phyloP scores from a whole-genome alignment of 306 rosid genomes.

The Cucurbita argyrosperma region DNA sequence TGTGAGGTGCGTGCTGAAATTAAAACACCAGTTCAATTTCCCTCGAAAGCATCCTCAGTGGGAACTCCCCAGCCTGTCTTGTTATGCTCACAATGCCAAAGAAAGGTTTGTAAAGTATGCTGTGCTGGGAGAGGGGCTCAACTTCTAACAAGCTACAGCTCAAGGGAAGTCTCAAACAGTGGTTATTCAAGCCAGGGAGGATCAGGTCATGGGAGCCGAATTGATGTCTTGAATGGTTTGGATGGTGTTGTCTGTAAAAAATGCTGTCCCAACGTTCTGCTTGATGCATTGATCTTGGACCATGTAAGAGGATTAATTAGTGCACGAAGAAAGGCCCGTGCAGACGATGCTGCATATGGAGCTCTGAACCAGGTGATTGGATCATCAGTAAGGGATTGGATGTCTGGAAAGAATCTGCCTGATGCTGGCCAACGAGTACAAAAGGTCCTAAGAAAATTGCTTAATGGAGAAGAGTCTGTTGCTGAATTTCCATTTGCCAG shows the following conservation, averaged over 20 bases:
- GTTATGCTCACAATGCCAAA: constrained; percentile 75
- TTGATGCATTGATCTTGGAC: constrained; percentile 74
- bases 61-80: constrained; percentile 32
- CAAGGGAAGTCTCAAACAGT: constrained; percentile 46
- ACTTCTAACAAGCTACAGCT: constrained; percentile 43
- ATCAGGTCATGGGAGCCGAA: constrained; percentile 36
- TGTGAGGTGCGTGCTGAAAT: constrained; percentile 83
- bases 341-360: constrained; percentile 46
- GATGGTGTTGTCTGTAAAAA: constrained; percentile 68
- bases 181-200: constrained; percentile 50
- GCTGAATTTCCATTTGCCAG: constrained; percentile 92
- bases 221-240: constrained; percentile 47
- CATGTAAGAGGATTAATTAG: constrained; percentile 68
- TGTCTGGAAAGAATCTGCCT: constrained; percentile 25
- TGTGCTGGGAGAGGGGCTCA: constrained; percentile 95
- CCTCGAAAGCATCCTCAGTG: constrained; percentile 21
- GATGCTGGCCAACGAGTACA: constrained; percentile 20
- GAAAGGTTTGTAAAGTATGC: constrained; percentile 80
- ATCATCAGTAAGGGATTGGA: constrained; percentile 33
- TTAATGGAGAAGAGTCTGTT: constrained; percentile 61
- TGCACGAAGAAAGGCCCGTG: constrained; percentile 56
- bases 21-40: constrained; percentile 15
- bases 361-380: constrained; percentile 66
- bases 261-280: constrained; percentile 68
- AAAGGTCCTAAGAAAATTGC: constrained; percentile 28